Percentiles rank a stretch among this genome's conserved stretches.
Conservation (phyloP, 192 early-diverging fungal genomes). For the Mortierella antarctica region DNA sequence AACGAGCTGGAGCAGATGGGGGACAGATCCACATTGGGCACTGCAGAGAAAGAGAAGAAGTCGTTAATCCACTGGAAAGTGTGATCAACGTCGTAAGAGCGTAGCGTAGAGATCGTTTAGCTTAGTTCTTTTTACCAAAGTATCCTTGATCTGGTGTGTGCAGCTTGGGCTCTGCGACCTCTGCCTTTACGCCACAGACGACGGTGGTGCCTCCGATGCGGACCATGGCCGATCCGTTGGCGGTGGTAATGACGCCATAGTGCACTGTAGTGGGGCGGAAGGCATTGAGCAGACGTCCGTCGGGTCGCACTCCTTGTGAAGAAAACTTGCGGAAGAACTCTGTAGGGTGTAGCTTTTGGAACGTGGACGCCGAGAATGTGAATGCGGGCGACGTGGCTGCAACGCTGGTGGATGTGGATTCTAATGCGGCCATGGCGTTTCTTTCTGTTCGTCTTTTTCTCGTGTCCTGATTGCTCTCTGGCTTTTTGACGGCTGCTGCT, state of each 20-base stretch:
- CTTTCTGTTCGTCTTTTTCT: not conserved
- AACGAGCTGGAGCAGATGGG: slow-evolving; percentile 90
- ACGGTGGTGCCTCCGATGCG: slow-evolving; percentile 90
- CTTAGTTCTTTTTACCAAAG: slow-evolving; percentile 67
- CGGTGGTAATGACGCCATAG: slow-evolving; percentile 76
- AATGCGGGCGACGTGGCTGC: slow-evolving; percentile 35
- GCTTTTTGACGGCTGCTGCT: not conserved
- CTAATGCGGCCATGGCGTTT: slow-evolving; percentile 1
- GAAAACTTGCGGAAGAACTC: slow-evolving; percentile 91
- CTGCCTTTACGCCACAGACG: slow-evolving; percentile 95
- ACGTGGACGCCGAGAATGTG: slow-evolving; percentile 70
- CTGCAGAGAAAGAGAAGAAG: slow-evolving; percentile 38
- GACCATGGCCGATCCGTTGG: slow-evolving; percentile 89
- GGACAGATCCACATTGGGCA: slow-evolving; percentile 92
- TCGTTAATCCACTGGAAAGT: not conserved
- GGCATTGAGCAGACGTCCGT: slow-evolving; percentile 77
- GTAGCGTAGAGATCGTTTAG: not conserved
- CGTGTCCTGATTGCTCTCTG: slow-evolving; percentile 1
- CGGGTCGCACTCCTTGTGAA: slow-evolving; percentile 80
- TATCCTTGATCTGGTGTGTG: slow-evolving; percentile 78
- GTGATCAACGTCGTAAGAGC: not conserved
- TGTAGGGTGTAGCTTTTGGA: slow-evolving; percentile 86
- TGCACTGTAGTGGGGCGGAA: slow-evolving; percentile 77
- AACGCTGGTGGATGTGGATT: slow-evolving; percentile 1
- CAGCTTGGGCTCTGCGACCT: slow-evolving; percentile 85